These are phyloP conservation scores for Hypoxylon sp. DNA, from an alignment of 2,329 filamentous ascomycete genomes.

Conservation along the genomic window DNA sequence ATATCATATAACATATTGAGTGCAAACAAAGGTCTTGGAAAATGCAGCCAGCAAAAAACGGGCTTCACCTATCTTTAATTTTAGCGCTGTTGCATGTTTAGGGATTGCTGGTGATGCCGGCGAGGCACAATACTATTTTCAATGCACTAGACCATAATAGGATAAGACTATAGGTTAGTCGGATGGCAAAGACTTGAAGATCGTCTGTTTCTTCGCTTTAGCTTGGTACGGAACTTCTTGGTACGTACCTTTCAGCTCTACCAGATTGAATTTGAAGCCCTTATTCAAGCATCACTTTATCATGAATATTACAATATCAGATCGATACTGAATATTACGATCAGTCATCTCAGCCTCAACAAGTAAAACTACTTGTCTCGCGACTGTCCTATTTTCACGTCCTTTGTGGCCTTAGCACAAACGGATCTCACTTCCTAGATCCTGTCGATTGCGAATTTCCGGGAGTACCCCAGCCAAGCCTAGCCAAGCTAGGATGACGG, in stretches of 20 bases:
- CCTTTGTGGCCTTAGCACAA: slow-evolving; percentile 30
- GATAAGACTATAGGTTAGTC: slow-evolving; percentile 40
- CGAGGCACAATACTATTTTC: slow-evolving; percentile 43
- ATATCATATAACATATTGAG: background rate
- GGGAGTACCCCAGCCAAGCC: slow-evolving; percentile 45
- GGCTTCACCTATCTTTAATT: slow-evolving; percentile 33
- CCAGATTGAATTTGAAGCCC: slow-evolving; percentile 26
- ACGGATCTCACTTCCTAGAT: slow-evolving; percentile 46
- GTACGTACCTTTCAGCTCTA: slow-evolving; percentile 32
- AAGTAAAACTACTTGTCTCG: background rate
- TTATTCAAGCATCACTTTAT: slow-evolving; percentile 3
- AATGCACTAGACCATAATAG: slow-evolving; percentile 45
- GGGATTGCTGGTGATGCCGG: slow-evolving; percentile 42
- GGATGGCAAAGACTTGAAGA: slow-evolving; percentile 41
- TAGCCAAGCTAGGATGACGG: slow-evolving; percentile 42
- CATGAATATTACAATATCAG: slow-evolving; percentile 1
- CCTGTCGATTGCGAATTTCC: slow-evolving; percentile 46
- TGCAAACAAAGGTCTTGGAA: slow-evolving; percentile 3
- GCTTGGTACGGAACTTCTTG: slow-evolving; percentile 32
- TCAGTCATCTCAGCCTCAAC: background rate
- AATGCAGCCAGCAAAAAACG: slow-evolving; percentile 13
- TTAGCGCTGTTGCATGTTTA: slow-evolving; percentile 41
- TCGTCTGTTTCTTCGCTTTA: slow-evolving; percentile 45
- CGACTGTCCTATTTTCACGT: background rate
- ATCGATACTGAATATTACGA: background rate